Evolutionary conservation across 164 flowering plant species (phyloP).

Genomic region (Piper betle): DNA sequence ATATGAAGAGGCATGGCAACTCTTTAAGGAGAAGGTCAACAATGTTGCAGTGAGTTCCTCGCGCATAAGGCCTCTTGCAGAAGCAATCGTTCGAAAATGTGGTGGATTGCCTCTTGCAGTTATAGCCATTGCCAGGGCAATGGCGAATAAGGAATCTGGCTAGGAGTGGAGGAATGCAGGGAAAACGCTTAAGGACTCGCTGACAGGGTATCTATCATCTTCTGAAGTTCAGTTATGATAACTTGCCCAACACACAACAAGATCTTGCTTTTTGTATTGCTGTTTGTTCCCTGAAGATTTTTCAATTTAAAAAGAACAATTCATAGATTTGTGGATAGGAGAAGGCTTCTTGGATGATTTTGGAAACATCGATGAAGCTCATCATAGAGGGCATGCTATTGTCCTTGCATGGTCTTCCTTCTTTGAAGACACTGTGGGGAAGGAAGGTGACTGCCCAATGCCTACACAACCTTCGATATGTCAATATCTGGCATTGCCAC

Average conservation of each 20-base stretch:
- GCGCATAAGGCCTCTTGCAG: not conserved
- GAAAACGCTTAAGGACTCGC: not conserved
- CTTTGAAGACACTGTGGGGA: conserved; percentile 1
- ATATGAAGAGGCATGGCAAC: conserved; percentile 4
- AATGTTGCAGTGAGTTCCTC: not conserved
- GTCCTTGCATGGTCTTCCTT: not conserved
- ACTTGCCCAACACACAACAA: not conserved
- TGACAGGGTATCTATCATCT: not conserved
- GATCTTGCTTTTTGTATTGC: conserved; percentile 6
- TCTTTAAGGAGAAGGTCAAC: conserved; percentile 7
- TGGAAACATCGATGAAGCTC: conserved; percentile 3
- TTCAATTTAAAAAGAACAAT: conserved; percentile 1
- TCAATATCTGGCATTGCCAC: not conserved
- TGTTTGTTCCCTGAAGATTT: conserved; percentile 8
- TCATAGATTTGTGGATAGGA: conserved; percentile 7
- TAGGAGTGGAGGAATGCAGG: conserved; percentile 7
- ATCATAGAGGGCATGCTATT: conserved; percentile 5
- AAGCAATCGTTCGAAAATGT: conserved; percentile 2
- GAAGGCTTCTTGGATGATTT: conserved; percentile 7
- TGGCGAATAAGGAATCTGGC: not conserved
- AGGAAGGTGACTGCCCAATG: not conserved
- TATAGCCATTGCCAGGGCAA: conserved; percentile 3
- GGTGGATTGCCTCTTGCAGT: conserved; percentile 10
- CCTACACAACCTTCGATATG: conserved; percentile 1
- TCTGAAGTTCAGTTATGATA: conserved; percentile 11